phyloP scores from a whole-genome alignment of 805 yeast genomes.

The Saccharomycopsis amapae region DNA sequence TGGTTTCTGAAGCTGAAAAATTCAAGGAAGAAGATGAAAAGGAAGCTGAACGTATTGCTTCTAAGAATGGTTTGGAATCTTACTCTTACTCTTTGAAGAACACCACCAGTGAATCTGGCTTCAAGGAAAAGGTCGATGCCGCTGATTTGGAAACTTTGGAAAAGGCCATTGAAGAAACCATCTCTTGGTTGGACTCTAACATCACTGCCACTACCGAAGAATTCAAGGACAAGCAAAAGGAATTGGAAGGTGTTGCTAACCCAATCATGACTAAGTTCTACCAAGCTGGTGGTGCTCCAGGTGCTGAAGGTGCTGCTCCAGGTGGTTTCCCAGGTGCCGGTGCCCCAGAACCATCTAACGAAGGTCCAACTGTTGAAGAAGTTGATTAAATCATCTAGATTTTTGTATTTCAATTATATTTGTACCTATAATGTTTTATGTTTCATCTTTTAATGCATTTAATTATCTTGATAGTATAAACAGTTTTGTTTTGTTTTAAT shows the following conservation, averaged over 20 bases:
- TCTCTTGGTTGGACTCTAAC: constrained; percentile 89
- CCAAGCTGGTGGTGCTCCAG: constrained; percentile 83
- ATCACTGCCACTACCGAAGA: constrained; percentile 92
- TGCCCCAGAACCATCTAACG: constrained; percentile 39
- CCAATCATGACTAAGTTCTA: constrained; percentile 97
- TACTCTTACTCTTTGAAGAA: constrained; percentile 91
- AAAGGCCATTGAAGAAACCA: constrained; percentile 80
- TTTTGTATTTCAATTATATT: no score
- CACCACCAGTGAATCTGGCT: constrained; percentile 63
- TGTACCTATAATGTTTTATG: no score
- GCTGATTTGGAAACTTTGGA: constrained; percentile 62
- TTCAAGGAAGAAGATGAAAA: constrained; percentile 94
- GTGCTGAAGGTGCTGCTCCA: constrained; percentile 47
- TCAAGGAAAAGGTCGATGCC: constrained; percentile 74
- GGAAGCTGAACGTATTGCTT: constrained; percentile 87
- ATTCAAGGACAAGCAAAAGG: constrained; percentile 89
- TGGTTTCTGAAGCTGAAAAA: constrained; percentile 97
- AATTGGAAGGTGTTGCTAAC: constrained; percentile 89
- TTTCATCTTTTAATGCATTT: no score
- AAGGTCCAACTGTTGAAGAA: constrained; percentile 76
- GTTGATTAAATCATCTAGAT: constrained; percentile 64
- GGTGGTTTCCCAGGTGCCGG: constrained; percentile 51
- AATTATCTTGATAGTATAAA: no score
- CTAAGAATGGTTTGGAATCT: constrained; percentile 94
- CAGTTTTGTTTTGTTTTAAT: no score